A percentile compares a stretch with the other conserved stretches of the same genome.
Conservation (phyloP, 345 rosid species). For the Kernera saxatilis region DNA sequence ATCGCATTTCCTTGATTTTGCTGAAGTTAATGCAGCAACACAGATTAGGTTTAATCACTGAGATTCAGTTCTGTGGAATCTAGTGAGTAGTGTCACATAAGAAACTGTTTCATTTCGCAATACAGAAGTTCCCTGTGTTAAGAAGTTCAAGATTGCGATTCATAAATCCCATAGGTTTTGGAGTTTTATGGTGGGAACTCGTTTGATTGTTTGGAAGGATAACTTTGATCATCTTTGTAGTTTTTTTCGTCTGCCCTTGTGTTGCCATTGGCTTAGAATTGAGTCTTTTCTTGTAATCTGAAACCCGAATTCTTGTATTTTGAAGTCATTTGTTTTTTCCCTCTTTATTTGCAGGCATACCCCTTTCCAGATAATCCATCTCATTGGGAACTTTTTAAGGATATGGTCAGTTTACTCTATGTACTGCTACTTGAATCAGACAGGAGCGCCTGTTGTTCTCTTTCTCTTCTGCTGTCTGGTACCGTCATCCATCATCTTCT, state of each 20-base stretch:
- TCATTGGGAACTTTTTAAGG: conserved; percentile 71
- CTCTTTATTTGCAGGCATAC: conserved; percentile 47
- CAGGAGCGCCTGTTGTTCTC: conserved; percentile 84
- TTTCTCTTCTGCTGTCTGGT: conserved; percentile 84
- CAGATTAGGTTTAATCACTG: neutral
- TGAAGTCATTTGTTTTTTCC: neutral
- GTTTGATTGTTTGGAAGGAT: neutral
- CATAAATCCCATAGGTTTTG: too few species aligned
- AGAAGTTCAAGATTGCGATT: neutral
- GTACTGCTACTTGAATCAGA: conserved; percentile 68
- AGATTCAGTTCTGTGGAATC: neutral
- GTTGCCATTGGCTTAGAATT: neutral
- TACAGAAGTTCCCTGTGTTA: neutral
- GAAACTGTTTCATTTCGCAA: neutral
- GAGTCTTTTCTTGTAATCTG: neutral
- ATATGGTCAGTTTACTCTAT: conserved; percentile 96
- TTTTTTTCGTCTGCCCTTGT: neutral
- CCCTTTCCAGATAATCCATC: conserved; percentile 79
- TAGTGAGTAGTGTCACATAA: neutral
- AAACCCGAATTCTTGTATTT: neutral
- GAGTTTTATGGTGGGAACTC: neutral
- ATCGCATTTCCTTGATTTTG: neutral
- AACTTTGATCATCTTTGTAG: neutral
- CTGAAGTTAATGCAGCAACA: neutral
- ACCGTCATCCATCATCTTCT: conserved; percentile 65